Conservation (phyloP, 2,329 filamentous ascomycete genomes). For the Penicillium sp. region DNA sequence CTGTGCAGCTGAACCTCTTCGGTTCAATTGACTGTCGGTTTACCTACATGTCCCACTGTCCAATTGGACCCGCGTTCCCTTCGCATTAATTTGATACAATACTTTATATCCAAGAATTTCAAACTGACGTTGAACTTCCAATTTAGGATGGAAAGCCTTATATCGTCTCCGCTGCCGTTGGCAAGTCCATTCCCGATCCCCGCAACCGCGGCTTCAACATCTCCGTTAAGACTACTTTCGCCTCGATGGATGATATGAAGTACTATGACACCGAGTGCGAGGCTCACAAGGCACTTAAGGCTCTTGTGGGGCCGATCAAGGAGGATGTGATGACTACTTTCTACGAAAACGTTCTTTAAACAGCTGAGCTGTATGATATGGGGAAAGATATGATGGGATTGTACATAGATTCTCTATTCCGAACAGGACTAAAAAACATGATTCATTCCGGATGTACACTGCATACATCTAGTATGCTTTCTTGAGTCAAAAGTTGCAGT, state of each 20-base stretch:
- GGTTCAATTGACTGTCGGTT: not conserved
- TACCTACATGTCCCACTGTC: not conserved
- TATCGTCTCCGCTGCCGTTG: slow-evolving; percentile 60
- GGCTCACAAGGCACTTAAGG: slow-evolving; percentile 54
- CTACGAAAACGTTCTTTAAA: slow-evolving; percentile 38
- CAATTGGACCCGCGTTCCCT: not conserved
- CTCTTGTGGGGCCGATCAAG: slow-evolving; percentile 29
- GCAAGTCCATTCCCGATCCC: slow-evolving; percentile 56
- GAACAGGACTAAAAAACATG: not conserved
- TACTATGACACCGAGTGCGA: slow-evolving; percentile 65
- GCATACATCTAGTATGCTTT: slow-evolving; percentile 22
- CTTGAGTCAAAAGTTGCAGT: not conserved
- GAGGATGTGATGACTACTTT: slow-evolving; percentile 40
- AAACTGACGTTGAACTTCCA: not conserved
- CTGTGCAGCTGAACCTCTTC: not conserved
- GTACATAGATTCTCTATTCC: not conserved
- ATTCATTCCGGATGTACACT: slow-evolving; percentile 27
- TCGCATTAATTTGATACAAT: not conserved
- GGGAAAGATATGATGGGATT: not conserved
- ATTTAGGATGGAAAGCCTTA: slow-evolving; percentile 69
- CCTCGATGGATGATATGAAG: slow-evolving; percentile 65
- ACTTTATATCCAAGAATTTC: not conserved
- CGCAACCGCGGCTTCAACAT: slow-evolving; percentile 67
- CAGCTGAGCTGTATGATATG: not conserved
- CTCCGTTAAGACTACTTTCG: slow-evolving; percentile 63